These are phyloP conservation scores for Misopates orontium DNA, from an alignment of 257 asterid species.

Conservation along the genomic window DNA sequence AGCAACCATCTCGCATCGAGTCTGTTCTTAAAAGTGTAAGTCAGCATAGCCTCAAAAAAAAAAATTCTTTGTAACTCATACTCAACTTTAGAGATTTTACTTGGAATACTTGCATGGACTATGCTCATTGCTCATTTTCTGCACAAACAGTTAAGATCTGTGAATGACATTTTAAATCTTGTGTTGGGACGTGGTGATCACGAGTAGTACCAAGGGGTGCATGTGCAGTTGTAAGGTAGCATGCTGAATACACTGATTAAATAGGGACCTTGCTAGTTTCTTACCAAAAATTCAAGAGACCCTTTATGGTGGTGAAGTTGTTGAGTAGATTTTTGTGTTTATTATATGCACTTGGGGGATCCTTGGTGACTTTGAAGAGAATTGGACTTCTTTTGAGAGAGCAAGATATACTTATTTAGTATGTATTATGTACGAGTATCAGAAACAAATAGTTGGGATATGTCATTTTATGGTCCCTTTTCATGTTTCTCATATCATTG, in stretches of 20 bases:
- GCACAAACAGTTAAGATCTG: no score
- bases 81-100: no score
- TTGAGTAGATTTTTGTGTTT: not conserved
- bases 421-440: not conserved
- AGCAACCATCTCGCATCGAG: conserved; percentile 82
- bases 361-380: not conserved
- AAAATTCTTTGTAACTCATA: not conserved
- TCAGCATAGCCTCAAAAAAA: not conserved
- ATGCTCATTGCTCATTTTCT: no score
- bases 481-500: not conserved
- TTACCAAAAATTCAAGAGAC: not conserved
- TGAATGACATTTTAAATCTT: not conserved
- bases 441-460: not conserved
- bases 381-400: not conserved
- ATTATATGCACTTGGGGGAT: not conserved
- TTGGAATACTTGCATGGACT: no score
- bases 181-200: not conserved
- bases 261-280: not conserved
- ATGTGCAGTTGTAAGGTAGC: not conserved
- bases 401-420: no score
- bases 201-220: not conserved
- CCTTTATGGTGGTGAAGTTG: conserved; percentile 13
- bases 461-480: not conserved
- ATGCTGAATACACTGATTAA: not conserved
- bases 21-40: conserved; percentile 88